Evolutionary conservation across 2,329 filamentous ascomycete genomes (phyloP), one percentile per base, ranked within the genome.

Genomic region (Tolypocladium pustulatum): DNA sequence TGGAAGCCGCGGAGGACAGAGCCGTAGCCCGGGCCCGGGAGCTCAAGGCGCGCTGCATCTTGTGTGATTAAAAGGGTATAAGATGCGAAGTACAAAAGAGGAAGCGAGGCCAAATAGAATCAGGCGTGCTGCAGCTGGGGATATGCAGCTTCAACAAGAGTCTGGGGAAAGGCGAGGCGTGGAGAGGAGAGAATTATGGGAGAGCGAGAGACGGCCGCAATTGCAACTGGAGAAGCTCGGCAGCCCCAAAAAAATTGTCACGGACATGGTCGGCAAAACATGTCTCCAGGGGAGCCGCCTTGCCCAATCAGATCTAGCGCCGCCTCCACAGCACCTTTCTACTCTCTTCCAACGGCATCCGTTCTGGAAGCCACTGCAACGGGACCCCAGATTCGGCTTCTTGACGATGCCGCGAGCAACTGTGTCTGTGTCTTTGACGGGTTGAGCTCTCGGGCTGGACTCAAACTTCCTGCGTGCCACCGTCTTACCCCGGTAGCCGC

Each of bases 11-110:
- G 73, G 88, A 83, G 65, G 86, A 88, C 69, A 93, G 85, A 81
- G 87, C 85, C 67, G 91, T 89, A 73, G 90, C 86, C 80, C 91
- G 83, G 70, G 89, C 81, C 74, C 85, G 82, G 68, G 90, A 90
- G 73, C 89, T 85, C 73, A 99, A 84, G 78, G 91, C 91, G 78
- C 94, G 90, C 85, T 99, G 94, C 94, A 99, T 99, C 73, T 76
- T 89, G 78, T 71, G 64, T 70, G 65, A 55, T 34, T 51, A 58
- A n/a, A n/a, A 40, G 49, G 40, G 37, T 52, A 53, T 27, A n/a
- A 66, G 65, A 71, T 60, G 61, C 61, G 57, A 66, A 64, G 61
- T 58, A 65, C 62, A 67, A 60, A 66, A 57, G 59, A 54, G 58
- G 60, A 40, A n/a, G 40, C 34, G 32, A 27, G 36, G 37, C 20